Percentiles rank a stretch among this genome's conserved stretches.
phyloP scores from a whole-genome alignment of 345 rosid species.

The Pugionium cornutum region DNA sequence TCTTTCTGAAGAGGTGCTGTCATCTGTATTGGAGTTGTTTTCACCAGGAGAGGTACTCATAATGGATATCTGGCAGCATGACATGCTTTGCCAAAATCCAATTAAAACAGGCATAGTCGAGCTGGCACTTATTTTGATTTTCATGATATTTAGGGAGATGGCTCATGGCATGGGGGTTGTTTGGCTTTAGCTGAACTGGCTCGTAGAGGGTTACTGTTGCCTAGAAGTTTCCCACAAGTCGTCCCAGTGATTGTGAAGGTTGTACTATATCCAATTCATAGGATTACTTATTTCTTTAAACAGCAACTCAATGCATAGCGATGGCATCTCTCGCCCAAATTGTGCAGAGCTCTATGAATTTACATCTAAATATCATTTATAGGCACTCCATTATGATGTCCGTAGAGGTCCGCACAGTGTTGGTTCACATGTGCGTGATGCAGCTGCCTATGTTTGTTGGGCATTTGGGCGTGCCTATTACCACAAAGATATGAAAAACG shows the following conservation, averaged over 20 bases:
- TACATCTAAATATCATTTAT: slow-evolving; percentile 37
- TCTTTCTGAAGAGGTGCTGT: slow-evolving; percentile 84
- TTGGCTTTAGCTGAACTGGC: slow-evolving; percentile 92
- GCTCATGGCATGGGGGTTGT: slow-evolving; percentile 99
- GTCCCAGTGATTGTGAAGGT: slow-evolving; percentile 90
- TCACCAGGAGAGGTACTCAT: slow-evolving; percentile 81
- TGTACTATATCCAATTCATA: slow-evolving; percentile 27
- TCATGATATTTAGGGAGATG: slow-evolving; percentile 76
- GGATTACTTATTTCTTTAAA: slow-evolving; percentile 20
- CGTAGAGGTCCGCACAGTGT: slow-evolving; percentile 99
- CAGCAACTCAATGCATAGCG: neutral
- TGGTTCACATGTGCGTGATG: slow-evolving; percentile 99
- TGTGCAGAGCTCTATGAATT: slow-evolving; percentile 7
- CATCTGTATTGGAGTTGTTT: slow-evolving; percentile 86
- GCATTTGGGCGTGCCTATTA: slow-evolving; percentile 97
- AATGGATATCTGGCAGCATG: slow-evolving; percentile 18
- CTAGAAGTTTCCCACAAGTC: slow-evolving; percentile 81
- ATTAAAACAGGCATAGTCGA: slow-evolving; percentile 17
- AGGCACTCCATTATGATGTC: slow-evolving; percentile 96
- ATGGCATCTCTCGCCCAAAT: slow-evolving; percentile 9
- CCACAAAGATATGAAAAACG: slow-evolving; percentile 79
- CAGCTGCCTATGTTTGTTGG: slow-evolving; percentile 99
- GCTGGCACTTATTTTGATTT: slow-evolving; percentile 30
- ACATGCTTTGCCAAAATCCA: slow-evolving; percentile 15
- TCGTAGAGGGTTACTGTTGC: slow-evolving; percentile 92